Evolutionary conservation across 192 early-diverging fungal species (phyloP).

Genomic region (Coemansia sp.): DNA sequence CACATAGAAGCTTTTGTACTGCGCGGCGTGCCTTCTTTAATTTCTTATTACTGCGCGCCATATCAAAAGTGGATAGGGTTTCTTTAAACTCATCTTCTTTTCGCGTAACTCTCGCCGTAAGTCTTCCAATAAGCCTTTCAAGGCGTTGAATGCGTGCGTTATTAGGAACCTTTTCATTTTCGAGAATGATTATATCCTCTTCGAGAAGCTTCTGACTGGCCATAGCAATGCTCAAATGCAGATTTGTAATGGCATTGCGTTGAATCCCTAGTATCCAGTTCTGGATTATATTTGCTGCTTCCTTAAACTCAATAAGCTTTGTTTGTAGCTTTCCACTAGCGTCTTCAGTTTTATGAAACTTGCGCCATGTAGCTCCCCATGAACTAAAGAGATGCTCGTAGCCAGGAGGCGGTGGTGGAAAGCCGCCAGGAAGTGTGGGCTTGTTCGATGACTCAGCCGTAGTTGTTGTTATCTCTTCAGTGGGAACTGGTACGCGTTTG

Average conservation of each 20-base stretch:
- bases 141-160: background rate
- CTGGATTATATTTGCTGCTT: background rate
- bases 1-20: background rate
- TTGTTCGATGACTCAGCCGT: background rate
- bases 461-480: background rate
- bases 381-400: background rate
- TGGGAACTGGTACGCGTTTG: background rate
- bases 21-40: background rate
- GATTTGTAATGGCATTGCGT: background rate
- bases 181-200: background rate
- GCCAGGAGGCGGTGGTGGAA: background rate
- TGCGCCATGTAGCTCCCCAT: background rate
- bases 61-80: no score
- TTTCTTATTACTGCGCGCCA: background rate
- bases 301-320: background rate
- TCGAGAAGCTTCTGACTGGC: background rate
- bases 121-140: background rate
- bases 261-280: background rate
- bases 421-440: background rate
- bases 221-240: background rate
- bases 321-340: background rate
- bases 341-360: background rate
- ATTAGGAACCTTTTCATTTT: background rate
- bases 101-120: background rate
- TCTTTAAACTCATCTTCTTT: background rate